phyloP scores from a whole-genome alignment of 192 early-diverging fungal species.

The Mortierella claussenii region DNA sequence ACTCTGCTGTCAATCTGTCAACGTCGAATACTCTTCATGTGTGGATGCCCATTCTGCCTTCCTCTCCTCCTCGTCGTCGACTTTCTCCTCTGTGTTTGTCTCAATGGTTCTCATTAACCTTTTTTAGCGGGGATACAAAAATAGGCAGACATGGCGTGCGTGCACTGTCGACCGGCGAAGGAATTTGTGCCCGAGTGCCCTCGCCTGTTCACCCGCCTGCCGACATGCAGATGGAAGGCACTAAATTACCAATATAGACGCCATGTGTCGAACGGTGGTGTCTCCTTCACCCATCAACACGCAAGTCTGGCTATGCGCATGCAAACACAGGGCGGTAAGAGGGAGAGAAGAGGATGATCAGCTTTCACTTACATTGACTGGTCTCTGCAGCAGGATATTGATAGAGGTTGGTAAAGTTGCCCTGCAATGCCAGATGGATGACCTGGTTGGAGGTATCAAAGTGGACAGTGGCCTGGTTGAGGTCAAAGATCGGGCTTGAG shows the following conservation, averaged over 20 bases:
- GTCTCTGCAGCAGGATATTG: conserved; percentile 27
- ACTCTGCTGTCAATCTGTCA: too few relatives aligned
- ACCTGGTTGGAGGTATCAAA: conserved; percentile 14
- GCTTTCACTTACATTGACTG: conserved; percentile 42
- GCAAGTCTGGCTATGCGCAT: neutral
- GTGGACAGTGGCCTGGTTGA: conserved; percentile 17
- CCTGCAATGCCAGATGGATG: conserved; percentile 12
- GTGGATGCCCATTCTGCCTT: too few relatives aligned
- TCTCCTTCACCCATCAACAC: neutral
- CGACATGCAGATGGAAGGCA: too few relatives aligned
- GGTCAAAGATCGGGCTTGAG: conserved; percentile 11
- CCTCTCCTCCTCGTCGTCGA: too few relatives aligned
- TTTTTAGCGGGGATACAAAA: conserved; percentile 2
- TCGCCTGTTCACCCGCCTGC: too few relatives aligned
- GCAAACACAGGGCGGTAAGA: neutral
- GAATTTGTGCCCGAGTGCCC: too few relatives aligned
- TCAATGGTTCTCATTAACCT: conserved; percentile 13
- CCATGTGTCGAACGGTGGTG: too few relatives aligned
- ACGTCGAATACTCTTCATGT: too few relatives aligned
- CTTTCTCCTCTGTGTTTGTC: too few relatives aligned
- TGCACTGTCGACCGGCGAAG: too few relatives aligned
- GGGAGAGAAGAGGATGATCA: neutral
- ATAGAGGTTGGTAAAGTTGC: conserved; percentile 27
- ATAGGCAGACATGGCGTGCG: too few relatives aligned
- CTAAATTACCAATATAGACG: too few relatives aligned